Conservation (phyloP, 1,284 basidiomycete genomes). For the Cutaneotrichosporon daszewskae region DNA sequence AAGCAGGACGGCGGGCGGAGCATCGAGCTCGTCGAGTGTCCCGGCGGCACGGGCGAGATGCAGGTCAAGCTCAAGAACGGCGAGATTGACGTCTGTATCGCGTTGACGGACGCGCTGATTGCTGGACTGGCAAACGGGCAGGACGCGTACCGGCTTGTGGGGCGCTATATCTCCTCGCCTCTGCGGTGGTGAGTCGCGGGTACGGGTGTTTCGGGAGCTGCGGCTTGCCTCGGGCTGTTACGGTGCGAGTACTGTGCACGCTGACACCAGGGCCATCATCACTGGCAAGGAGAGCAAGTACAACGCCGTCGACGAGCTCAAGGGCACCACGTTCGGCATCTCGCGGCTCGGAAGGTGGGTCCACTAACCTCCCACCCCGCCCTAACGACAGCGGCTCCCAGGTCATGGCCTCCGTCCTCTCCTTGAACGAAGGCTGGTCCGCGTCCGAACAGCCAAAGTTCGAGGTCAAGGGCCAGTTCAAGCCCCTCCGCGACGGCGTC, state of each 20-base stretch:
- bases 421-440: slow-evolving; percentile 73
- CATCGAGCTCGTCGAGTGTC: slow-evolving; percentile 80
- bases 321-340: slow-evolving; percentile 80
- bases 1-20: slow-evolving; percentile 61
- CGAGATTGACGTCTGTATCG: slow-evolving; percentile 85
- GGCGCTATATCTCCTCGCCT: slow-evolving; percentile 83
- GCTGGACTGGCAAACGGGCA: slow-evolving; percentile 87
- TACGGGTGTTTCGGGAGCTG: no score
- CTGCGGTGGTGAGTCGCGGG: slow-evolving; percentile 75
- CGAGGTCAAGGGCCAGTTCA: slow-evolving; percentile 81
- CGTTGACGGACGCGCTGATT: slow-evolving; percentile 88
- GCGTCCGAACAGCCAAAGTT: slow-evolving; percentile 57
- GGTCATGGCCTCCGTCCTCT: slow-evolving; percentile 94
- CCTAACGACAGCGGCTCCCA: slow-evolving; percentile 50
- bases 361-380: neutral
- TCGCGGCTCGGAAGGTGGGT: slow-evolving; percentile 65
- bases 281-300: slow-evolving; percentile 73
- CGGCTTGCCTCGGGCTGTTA: no score
- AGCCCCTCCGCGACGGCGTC: slow-evolving; percentile 80
- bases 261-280: slow-evolving; percentile 70
- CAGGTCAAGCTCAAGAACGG: slow-evolving; percentile 73
- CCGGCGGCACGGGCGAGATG: slow-evolving; percentile 86
- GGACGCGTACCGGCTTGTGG: slow-evolving; percentile 80
- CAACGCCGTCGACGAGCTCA: slow-evolving; percentile 66
- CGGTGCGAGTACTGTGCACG: no score